Percentiles rank a stretch among this genome's conserved stretches.
These are phyloP conservation scores for Volvox reticuliferus DNA, from an alignment of 139 green algal species.

Conservation along the genomic window DNA sequence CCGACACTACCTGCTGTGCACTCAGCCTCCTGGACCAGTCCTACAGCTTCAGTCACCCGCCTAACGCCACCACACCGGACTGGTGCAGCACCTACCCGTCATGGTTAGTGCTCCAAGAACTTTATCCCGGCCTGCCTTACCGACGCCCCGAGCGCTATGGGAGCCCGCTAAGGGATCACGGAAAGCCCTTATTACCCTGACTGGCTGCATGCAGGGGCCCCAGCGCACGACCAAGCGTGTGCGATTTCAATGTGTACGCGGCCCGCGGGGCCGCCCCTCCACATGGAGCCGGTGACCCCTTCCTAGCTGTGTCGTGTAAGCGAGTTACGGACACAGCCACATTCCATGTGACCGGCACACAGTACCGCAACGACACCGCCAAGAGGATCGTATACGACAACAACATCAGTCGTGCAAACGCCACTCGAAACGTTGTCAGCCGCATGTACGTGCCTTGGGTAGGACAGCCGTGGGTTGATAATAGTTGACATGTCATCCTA, in stretches of 20 bases:
- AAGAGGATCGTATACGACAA: not conserved
- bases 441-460: conserved; percentile 1
- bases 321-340: not conserved
- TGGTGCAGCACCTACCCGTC: conserved; percentile 28
- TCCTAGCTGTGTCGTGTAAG: conserved; percentile 3
- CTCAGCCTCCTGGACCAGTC: conserved; percentile 40
- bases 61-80: not conserved
- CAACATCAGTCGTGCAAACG: not conserved
- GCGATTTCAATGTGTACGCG: conserved; percentile 38
- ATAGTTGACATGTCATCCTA: not conserved
- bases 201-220: conserved; percentile 15
- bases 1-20: conserved; percentile 29
- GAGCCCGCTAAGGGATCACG: not conserved
- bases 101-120: not conserved
- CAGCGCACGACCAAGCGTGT: not conserved
- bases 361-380: conserved; percentile 26
- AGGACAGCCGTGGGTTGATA: not conserved
- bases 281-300: not conserved
- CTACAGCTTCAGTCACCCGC: not conserved
- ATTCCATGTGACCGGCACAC: conserved; percentile 7
- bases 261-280: not conserved
- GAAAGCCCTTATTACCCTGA: not conserved
- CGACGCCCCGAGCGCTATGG: not conserved
- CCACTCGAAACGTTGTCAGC: not conserved
- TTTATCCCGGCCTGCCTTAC: not conserved